Base-by-base conservation (phyloP, 371 early-diverging fungal species). In the Chytridiales sp. region DNA sequence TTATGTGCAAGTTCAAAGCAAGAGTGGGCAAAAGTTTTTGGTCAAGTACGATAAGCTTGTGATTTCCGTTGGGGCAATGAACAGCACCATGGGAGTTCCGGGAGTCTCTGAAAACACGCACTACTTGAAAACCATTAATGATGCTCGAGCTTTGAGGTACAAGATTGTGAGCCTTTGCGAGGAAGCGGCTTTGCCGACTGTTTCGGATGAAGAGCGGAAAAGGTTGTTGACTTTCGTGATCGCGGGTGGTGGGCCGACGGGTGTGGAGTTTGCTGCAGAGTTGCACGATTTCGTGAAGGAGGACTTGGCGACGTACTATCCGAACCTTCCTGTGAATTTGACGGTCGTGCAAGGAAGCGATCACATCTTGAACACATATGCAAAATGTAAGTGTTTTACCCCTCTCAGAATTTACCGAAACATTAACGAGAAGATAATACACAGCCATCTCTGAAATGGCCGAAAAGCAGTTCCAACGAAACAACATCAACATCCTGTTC, bases 31-130 rank as follows among this genome's bases (percentile, higher is more conserved):
- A 2, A 39, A 54, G 22, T 65, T 64, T 38, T 49, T 64, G 4
- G 53, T 93, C 27, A 75, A 81, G 1, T 94, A 90, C 74, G 93
- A 93, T 53, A 86, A 89, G 62, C 72, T 92, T 5, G 62, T 61
- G 27, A 39, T 61, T 36, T 49, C 62, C 27, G 58, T 67, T 26
- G 62, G 67, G 32, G 92, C 91, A 29, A 78, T 78, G 41, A 90
- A 87, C 60, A 83, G 85, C 53, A 93, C 92, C 4, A 91, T 91
- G 70, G 89, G 89, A 42, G 88, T 91, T 15, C 73, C 73, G 41
- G 94, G 94, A 31, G 93, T 92, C n/a, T 75, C 82, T 40, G 87
- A 92, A 68, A 79, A 87, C 56, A 87, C 87, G 13, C 84, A 85
- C 59, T 92, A 89, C 83, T 75, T 92, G 51, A 92, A 92, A 79